Evolutionary conservation across 192 early-diverging fungal species (phyloP).

Genomic region (Bifiguratus adelaidae): DNA sequence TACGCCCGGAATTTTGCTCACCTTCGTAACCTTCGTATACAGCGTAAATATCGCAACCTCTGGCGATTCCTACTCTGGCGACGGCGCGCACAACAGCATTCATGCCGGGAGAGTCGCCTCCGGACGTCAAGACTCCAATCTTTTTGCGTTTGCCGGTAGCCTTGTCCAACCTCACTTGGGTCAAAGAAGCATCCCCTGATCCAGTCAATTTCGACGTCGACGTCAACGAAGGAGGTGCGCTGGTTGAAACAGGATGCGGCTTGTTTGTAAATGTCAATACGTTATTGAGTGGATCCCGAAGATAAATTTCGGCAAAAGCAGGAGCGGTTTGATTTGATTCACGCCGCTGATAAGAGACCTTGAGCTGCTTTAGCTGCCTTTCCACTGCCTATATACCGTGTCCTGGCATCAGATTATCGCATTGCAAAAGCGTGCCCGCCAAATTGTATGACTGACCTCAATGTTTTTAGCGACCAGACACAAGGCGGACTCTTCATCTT

Average conservation of each 20-base stretch:
- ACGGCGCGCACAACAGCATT: constrained; percentile 90
- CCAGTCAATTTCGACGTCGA: background rate
- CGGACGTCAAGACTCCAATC: constrained; percentile 90
- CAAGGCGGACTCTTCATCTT: background rate
- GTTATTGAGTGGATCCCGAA: constrained; percentile 76
- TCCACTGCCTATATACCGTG: constrained; percentile 16
- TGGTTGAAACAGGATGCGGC: constrained; percentile 26
- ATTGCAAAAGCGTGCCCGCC: background rate
- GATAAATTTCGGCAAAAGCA: constrained; percentile 26
- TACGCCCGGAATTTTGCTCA: constrained; percentile 3
- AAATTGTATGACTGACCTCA: constrained; percentile 5
- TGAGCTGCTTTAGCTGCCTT: constrained; percentile 12
- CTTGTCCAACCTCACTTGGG: background rate
- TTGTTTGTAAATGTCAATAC: constrained; percentile 59
- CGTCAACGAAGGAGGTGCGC: background rate
- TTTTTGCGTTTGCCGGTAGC: constrained; percentile 55
- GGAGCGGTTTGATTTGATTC: background rate
- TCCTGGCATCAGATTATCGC: background rate
- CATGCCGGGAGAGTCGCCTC: constrained; percentile 97
- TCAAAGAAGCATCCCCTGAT: background rate
- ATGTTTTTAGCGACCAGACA: constrained; percentile 1
- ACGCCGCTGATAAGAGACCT: constrained; percentile 24
- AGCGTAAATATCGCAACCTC: constrained; percentile 74
- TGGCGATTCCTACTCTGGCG: constrained; percentile 76
- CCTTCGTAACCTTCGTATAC: constrained; percentile 96